Conservation (phyloP, 1,284 basidiomycete genomes). For the Trametes polyzona region DNA sequence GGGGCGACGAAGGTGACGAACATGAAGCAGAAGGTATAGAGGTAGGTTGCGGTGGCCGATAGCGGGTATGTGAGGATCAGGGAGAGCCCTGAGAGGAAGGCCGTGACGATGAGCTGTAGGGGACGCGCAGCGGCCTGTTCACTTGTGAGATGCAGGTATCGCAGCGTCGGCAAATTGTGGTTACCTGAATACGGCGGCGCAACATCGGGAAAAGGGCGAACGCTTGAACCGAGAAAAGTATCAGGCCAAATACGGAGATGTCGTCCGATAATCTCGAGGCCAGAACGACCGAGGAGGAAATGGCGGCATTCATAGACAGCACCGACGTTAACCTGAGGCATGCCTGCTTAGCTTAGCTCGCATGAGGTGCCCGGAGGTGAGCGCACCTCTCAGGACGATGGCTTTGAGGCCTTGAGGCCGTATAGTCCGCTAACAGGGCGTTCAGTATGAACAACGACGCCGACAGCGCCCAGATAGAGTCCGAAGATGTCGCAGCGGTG, state of each 20-base stretch:
- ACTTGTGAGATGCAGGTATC: neutral
- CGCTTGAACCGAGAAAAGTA: constrained; percentile 83
- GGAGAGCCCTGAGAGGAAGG: constrained; percentile 49
- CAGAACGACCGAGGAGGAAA: constrained; percentile 92
- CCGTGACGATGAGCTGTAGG: constrained; percentile 54
- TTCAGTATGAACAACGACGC: constrained; percentile 67
- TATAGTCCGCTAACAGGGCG: constrained; percentile 70
- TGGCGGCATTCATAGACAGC: constrained; percentile 92
- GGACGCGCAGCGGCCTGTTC: constrained; percentile 21
- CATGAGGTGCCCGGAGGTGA: neutral
- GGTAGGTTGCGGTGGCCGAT: constrained; percentile 53
- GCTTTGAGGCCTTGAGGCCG: constrained; percentile 38
- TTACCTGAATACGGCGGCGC: constrained; percentile 78
- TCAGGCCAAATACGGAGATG: constrained; percentile 87
- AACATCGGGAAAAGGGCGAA: constrained; percentile 89
- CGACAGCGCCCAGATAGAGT: constrained; percentile 95
- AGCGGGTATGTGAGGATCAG: constrained; percentile 55
- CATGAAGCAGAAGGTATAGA: constrained; percentile 54
- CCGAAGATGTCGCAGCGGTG: constrained; percentile 93
- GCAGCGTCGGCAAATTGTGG: constrained; percentile 24
- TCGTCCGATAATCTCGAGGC: constrained; percentile 88
- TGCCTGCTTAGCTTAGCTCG: constrained; percentile 22
- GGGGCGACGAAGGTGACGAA: constrained; percentile 75
- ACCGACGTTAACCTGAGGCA: constrained; percentile 79
- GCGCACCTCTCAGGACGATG: constrained; percentile 44